Evolutionary conservation across 768 basidiomycete genomes (phyloP).

Genomic region (Dentipellis fragilis): DNA sequence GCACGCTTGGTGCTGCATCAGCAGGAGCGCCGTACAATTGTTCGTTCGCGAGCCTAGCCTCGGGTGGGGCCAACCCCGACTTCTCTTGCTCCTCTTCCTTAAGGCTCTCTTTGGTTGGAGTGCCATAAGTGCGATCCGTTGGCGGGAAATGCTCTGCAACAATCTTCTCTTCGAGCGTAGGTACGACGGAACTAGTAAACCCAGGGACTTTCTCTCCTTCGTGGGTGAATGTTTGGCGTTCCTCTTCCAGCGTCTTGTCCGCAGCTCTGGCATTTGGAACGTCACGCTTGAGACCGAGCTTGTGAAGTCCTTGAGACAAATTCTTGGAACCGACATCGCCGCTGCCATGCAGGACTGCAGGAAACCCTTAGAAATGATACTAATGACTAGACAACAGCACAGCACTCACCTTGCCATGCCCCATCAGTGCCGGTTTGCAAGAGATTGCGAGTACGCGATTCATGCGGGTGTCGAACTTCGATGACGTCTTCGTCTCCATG

Average conservation of each 20-base stretch:
- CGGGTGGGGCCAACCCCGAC: slow-evolving; percentile 13
- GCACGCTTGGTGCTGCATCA: slow-evolving; percentile 32
- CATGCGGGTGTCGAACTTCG: slow-evolving; percentile 18
- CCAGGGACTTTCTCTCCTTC: slow-evolving; percentile 42
- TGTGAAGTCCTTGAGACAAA: slow-evolving; percentile 27
- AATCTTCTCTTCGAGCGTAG: slow-evolving; percentile 61
- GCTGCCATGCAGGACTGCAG: slow-evolving; percentile 30
- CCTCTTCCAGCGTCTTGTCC: slow-evolving; percentile 34
- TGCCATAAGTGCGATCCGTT: slow-evolving; percentile 3
- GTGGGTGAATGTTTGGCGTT: slow-evolving; percentile 42
- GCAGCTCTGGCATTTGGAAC: slow-evolving; percentile 29
- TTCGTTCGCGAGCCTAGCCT: slow-evolving; percentile 30
- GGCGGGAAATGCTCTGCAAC: slow-evolving; percentile 30
- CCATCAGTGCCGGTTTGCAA: slow-evolving; percentile 12
- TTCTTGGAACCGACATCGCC: slow-evolving; percentile 29
- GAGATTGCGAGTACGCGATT: slow-evolving; percentile 13
- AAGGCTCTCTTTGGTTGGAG: slow-evolving; percentile 1
- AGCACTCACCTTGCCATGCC: slow-evolving; percentile 35
- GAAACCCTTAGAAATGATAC: not conserved
- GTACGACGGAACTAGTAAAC: slow-evolving; percentile 53
- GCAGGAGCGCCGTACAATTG: slow-evolving; percentile 47
- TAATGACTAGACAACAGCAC: not conserved
- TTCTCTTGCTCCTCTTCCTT: not conserved
- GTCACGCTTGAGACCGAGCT: slow-evolving; percentile 33
- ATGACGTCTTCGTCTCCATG: slow-evolving; percentile 31